These are phyloP conservation scores for Monilinia fructigena DNA, from an alignment of 2,329 filamentous ascomycete genomes.

Conservation along the genomic window DNA sequence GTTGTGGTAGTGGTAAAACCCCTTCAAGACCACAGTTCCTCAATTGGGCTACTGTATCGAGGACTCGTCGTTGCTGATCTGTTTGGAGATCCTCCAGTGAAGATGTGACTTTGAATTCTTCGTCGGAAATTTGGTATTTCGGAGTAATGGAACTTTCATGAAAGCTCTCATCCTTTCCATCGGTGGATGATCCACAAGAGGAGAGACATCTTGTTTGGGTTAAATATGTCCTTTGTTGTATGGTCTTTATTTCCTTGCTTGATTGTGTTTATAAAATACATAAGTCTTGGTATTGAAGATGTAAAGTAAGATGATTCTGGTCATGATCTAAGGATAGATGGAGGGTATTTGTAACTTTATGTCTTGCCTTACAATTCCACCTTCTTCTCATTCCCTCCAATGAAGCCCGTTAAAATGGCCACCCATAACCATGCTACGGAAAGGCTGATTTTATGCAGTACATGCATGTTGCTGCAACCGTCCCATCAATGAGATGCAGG, in stretches of 20 bases:
- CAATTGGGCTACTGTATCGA: slow-evolving; percentile 58
- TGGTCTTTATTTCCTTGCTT: no score
- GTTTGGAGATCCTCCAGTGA: slow-evolving; percentile 39
- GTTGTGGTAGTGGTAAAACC: slow-evolving; percentile 54
- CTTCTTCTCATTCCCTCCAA: background rate
- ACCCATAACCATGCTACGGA: background rate
- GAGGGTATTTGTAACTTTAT: background rate
- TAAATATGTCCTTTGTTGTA: background rate
- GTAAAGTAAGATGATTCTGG: background rate
- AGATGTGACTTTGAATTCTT: slow-evolving; percentile 22
- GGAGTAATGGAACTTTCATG: background rate
- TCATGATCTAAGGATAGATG: background rate
- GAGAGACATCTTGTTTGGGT: background rate
- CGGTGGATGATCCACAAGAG: background rate
- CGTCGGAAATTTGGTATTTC: background rate
- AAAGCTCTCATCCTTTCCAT: background rate
- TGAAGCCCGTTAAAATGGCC: background rate
- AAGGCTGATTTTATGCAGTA: slow-evolving; percentile 4
- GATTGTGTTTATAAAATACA: background rate
- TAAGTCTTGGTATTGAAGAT: no score
- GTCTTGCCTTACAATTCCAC: background rate
- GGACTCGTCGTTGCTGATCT: slow-evolving; percentile 54
- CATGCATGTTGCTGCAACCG: background rate
- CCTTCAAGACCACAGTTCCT: slow-evolving; percentile 53
- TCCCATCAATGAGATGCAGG: background rate